Evolutionary conservation across 805 yeast species (phyloP).

Genomic region (Millerozyma miso): DNA sequence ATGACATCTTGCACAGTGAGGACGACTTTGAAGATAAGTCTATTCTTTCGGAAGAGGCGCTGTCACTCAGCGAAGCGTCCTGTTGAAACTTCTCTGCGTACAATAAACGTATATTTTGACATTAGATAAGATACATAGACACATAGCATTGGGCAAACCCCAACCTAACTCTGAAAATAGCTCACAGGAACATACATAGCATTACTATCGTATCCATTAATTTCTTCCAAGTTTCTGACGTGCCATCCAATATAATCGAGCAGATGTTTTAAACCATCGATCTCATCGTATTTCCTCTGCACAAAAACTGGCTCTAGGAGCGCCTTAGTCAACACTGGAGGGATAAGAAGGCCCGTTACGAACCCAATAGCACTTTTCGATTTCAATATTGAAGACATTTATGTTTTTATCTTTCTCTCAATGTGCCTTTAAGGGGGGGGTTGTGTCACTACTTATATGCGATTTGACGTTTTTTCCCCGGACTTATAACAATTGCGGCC

Average conservation of each 20-base stretch:
- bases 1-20: slow-evolving; percentile 9
- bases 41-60: slow-evolving; percentile 15
- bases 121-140: not conserved
- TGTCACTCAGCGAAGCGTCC: slow-evolving; percentile 3
- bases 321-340: slow-evolving; percentile 27
- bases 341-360: slow-evolving; percentile 24
- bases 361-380: slow-evolving; percentile 18
- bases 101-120: no score
- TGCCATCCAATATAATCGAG: slow-evolving; percentile 34
- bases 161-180: slow-evolving; percentile 14
- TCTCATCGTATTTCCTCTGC: slow-evolving; percentile 22
- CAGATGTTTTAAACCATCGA: slow-evolving; percentile 26
- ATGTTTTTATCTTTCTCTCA: not conserved
- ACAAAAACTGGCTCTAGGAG: slow-evolving; percentile 22
- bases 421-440: not conserved
- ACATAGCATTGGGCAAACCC: not conserved
- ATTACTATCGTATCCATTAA: slow-evolving; percentile 21
- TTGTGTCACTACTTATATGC: not conserved
- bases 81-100: no score
- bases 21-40: slow-evolving; percentile 13
- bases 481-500: no score
- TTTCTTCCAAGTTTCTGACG: slow-evolving; percentile 28
- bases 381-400: slow-evolving; percentile 8
- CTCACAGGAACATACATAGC: slow-evolving; percentile 26
- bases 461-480: not conserved